These are phyloP conservation scores for Pseudogymnoascus destructans DNA, from an alignment of 2,329 filamentous ascomycete species.

Conservation along the genomic window DNA sequence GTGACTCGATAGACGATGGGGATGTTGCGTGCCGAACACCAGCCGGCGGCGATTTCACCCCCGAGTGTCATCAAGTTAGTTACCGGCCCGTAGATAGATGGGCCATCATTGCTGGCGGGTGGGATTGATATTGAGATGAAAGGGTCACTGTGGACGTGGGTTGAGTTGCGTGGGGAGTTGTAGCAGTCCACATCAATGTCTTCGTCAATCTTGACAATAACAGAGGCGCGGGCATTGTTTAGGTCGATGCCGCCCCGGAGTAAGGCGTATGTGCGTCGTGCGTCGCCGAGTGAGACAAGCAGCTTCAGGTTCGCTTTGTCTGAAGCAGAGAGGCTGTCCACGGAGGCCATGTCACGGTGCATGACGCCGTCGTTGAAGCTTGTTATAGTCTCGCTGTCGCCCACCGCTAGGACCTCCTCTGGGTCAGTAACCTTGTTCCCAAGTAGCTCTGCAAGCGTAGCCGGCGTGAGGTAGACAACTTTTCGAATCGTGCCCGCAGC, in stretches of 20 bases:
- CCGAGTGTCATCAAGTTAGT: constrained; percentile 46
- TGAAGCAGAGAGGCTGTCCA: constrained; percentile 30
- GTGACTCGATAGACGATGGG: constrained; percentile 42
- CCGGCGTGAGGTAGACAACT: constrained; percentile 44
- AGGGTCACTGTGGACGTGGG: neutral
- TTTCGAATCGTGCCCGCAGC: constrained; percentile 39
- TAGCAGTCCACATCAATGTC: neutral
- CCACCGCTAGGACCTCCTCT: neutral
- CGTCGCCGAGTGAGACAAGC: constrained; percentile 36
- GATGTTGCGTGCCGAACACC: constrained; percentile 44
- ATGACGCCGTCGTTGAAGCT: constrained; percentile 3
- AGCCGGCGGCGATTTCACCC: constrained; percentile 46
- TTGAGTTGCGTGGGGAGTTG: constrained; percentile 1
- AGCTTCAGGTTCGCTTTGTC: constrained; percentile 35
- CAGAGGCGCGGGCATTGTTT: constrained; percentile 33
- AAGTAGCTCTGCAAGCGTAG: constrained; percentile 32
- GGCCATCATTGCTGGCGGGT: neutral
- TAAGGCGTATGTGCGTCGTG: constrained; percentile 27
- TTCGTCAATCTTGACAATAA: constrained; percentile 32
- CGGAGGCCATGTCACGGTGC: neutral
- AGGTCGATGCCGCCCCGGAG: constrained; percentile 39
- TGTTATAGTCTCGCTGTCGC: neutral
- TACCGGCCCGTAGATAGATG: constrained; percentile 26
- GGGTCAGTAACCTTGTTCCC: constrained; percentile 6
- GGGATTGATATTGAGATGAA: neutral